Evolutionary conservation across 352 stramenopile genomes (phyloP).

Genomic region (Globisporangium lucens): DNA sequence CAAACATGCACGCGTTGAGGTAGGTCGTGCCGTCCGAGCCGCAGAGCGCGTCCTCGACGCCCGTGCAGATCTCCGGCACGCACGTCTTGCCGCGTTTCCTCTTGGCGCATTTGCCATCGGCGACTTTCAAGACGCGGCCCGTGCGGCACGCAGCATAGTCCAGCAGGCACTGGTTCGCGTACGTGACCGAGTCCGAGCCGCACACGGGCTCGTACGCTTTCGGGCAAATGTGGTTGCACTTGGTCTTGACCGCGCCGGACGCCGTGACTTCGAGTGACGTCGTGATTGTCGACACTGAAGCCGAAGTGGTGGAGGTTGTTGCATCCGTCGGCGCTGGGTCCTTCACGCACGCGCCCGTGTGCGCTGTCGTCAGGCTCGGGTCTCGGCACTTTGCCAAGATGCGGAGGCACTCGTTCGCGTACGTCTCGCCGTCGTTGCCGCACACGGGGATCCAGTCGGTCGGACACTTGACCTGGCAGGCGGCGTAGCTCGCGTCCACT

Average conservation of each 20-base stretch:
- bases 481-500: background rate
- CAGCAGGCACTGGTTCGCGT: constrained; percentile 58
- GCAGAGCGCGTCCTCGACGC: constrained; percentile 27
- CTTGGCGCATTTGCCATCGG: constrained; percentile 41
- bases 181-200: constrained; percentile 60
- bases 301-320: constrained; percentile 16
- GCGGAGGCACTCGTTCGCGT: constrained; percentile 42
- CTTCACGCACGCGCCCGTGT: constrained; percentile 29
- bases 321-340: background rate
- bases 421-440: constrained; percentile 16
- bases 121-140: constrained; percentile 29
- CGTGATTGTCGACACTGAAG: background rate
- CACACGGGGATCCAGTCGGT: constrained; percentile 9
- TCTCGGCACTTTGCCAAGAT: constrained; percentile 47
- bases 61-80: constrained; percentile 36
- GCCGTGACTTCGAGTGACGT: constrained; percentile 10
- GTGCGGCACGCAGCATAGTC: constrained; percentile 44
- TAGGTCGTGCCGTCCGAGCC: constrained; percentile 37
- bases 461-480: constrained; percentile 13
- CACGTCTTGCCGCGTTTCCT: constrained; percentile 24
- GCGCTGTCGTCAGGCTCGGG: constrained; percentile 37
- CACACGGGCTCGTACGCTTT: constrained; percentile 49
- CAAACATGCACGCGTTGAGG: constrained; percentile 30
- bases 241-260: constrained; percentile 9
- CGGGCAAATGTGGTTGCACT: constrained; percentile 50